phyloP scores from a whole-genome alignment of 495 filamentous ascomycete genomes.

The Aspergillus nidulans region DNA sequence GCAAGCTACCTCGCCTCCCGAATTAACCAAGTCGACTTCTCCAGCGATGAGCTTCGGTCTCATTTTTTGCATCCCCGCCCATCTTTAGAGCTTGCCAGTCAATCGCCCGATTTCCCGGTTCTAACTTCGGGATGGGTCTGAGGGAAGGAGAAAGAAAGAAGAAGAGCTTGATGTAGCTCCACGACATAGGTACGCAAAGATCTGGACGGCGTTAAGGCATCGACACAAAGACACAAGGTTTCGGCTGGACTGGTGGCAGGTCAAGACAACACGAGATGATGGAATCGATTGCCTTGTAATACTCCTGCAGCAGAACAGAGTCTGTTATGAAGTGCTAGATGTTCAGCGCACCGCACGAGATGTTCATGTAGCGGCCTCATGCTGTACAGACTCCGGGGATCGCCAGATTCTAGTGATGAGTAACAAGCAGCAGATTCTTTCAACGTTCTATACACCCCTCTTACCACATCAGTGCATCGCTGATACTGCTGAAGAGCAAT shows the following conservation, averaged over 20 bases:
- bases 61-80: no score
- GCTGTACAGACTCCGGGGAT: not conserved
- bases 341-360: not conserved
- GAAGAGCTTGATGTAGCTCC: no score
- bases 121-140: no score
- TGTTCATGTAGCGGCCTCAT: slow-evolving; percentile 1
- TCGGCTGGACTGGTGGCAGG: no score
- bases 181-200: no score
- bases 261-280: no score
- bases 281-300: slow-evolving; percentile 4
- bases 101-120: slow-evolving; percentile 6
- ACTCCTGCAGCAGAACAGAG: not conserved
- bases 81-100: no score
- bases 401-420: not conserved
- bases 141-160: no score
- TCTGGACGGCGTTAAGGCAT: no score
- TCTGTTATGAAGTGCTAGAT: not conserved
- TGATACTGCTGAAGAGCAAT: slow-evolving; percentile 1
- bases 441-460: not conserved
- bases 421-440: not conserved
- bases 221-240: no score
- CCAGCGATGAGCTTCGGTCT: not conserved
- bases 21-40: not conserved
- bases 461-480: not conserved
- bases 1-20: not conserved